Evolutionary conservation across 73 alveolate genomes (phyloP), one percentile per base, ranked within the genome.

Genomic region (Tetrahymena elliotti): DNA sequence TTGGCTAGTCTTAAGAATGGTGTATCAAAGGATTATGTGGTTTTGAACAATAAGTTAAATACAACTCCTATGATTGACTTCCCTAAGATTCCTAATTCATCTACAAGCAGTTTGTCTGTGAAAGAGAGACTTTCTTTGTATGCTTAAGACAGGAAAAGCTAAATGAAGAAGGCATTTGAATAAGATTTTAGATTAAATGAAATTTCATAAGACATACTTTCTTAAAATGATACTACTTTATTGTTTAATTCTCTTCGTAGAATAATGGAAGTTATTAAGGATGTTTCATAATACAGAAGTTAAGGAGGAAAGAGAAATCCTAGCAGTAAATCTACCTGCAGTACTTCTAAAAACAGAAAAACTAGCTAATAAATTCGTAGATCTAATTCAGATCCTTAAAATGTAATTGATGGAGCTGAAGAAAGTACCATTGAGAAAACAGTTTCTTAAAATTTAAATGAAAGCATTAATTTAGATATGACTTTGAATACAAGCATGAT

Each of bases 1-100:
- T n/a, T 95, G 31, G 94, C 97, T 4, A 95, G 97, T 4, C 34
- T 95, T 38, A 95, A 83, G 92, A 52, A 47, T 40, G 96, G 97
- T 24, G 84, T 95, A 27, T 68, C 88, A 22, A 68, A 68, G 11
- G 88, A 68, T 68, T 68, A 68, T 68, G 88, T 31, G 2, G 11
- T 68, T 68, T 27, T 68, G 34, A 68, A 68, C n/a, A 68, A 68
- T 16, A 68, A 68, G 36, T 68, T 68, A 68, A n/a, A 68, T 10
- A 68, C 88, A 2, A 68, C 88, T n/a, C 88, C 88, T 24, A 68
- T 68, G 88, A 68, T 68, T 68, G 88, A 68, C 33, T 68, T 68
- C 33, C 88, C 88, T 4, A 68, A 68, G 38, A 68, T 68, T 18
- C 88, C 88, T 27, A 11, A 24, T 31, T 68, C 88, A 27, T 68